Evolutionary conservation across 2,329 filamentous ascomycete species (phyloP).

Genomic region (Trichoderma koningiopsis): DNA sequence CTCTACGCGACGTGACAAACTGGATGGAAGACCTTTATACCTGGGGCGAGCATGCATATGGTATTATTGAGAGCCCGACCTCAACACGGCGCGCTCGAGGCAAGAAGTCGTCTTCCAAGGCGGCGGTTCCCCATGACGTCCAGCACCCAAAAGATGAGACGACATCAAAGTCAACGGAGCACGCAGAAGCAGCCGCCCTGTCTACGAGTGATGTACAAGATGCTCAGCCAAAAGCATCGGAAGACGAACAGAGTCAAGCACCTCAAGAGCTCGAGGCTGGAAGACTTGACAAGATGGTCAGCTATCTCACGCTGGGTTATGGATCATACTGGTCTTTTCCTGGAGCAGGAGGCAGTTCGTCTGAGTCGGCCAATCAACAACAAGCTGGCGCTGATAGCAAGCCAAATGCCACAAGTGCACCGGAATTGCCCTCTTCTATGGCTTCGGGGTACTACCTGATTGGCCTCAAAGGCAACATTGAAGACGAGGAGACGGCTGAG

Average conservation of each 20-base stretch:
- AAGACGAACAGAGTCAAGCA: background rate
- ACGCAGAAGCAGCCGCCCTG: background rate
- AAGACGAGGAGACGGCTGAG: conserved; percentile 44
- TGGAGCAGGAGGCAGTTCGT: conserved; percentile 28
- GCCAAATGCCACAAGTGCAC: conserved; percentile 20
- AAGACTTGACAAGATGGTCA: conserved; percentile 57
- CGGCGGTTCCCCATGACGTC: conserved; percentile 19
- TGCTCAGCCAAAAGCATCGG: background rate
- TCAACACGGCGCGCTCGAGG: conserved; percentile 59
- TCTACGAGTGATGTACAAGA: background rate
- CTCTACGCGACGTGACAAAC: conserved; percentile 70
- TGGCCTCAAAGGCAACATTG: conserved; percentile 66
- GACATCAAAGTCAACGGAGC: background rate
- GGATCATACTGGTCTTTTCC: conserved; percentile 65
- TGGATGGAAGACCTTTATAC: conserved; percentile 90
- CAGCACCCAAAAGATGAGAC: conserved; percentile 8
- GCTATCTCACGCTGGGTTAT: conserved; percentile 67
- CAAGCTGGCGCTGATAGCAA: conserved; percentile 27
- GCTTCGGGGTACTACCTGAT: conserved; percentile 61
- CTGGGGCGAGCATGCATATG: conserved; percentile 83
- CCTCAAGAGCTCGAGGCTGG: background rate
- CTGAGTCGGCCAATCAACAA: conserved; percentile 26
- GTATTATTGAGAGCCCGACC: conserved; percentile 75
- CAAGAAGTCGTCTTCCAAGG: conserved; percentile 35
- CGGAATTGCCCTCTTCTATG: conserved; percentile 32